These are phyloP conservation scores for Craterostigma plantagineum DNA, from an alignment of 257 asterid genomes.

Conservation along the genomic window DNA sequence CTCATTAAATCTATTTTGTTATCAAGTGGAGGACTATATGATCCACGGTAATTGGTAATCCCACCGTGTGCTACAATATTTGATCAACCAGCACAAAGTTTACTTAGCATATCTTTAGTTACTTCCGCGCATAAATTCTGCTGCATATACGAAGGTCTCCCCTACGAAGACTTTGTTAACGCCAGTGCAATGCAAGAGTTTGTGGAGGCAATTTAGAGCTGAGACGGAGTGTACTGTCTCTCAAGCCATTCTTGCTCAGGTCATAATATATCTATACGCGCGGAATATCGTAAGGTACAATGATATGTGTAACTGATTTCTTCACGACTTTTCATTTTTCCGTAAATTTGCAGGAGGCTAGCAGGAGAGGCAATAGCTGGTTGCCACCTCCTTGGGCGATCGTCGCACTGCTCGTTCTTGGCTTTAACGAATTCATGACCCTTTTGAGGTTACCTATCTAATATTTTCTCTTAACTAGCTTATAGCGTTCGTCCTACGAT, in stretches of 20 bases:
- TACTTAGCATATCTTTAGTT: no score
- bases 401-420: constrained; percentile 54
- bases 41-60: no score
- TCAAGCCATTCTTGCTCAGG: constrained; percentile 54
- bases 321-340: no score
- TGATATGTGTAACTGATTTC: neutral
- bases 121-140: no score
- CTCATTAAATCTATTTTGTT: no score
- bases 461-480: no score
- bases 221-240: constrained; percentile 74
- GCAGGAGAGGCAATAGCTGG: constrained; percentile 80
- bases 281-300: no score
- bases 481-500: no score
- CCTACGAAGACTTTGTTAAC: constrained; percentile 68
- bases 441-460: constrained; percentile 41
- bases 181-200: constrained; percentile 86
- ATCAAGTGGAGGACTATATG: no score
- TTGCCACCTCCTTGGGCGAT: constrained; percentile 94
- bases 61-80: no score
- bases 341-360: constrained; percentile 37
- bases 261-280: neutral
- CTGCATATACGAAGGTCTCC: constrained; percentile 30
- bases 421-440: constrained; percentile 91
- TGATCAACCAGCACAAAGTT: no score
- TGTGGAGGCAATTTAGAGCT: constrained; percentile 80